These are phyloP conservation scores for Pythium phragmitis DNA, from an alignment of 352 stramenopile genomes.

Conservation along the genomic window DNA sequence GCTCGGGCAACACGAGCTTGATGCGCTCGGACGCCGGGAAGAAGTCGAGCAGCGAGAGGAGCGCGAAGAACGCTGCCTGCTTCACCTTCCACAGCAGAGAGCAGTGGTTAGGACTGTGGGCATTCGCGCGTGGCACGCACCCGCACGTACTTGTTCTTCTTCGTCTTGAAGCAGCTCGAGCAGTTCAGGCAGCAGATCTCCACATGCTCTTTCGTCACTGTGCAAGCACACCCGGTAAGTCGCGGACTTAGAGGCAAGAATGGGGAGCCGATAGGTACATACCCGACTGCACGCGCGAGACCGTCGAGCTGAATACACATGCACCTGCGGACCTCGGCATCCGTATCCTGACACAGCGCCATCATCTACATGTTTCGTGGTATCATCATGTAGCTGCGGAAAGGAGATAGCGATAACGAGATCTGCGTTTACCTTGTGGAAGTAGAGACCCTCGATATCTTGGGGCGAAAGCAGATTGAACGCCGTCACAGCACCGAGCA, in stretches of 20 bases:
- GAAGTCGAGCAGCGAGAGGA: slow-evolving; percentile 76
- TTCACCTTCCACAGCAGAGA: slow-evolving; percentile 46
- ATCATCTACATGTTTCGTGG: slow-evolving; percentile 57
- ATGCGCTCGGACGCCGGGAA: slow-evolving; percentile 53
- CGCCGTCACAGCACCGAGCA: slow-evolving; percentile 71
- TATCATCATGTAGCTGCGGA: no score
- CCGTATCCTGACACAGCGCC: slow-evolving; percentile 79
- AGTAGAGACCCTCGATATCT: slow-evolving; percentile 81
- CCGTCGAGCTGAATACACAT: slow-evolving; percentile 85
- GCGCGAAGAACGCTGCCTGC: slow-evolving; percentile 65
- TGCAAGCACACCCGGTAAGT: no score
- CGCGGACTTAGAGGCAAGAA: not conserved
- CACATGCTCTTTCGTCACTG: slow-evolving; percentile 64
- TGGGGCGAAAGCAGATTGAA: slow-evolving; percentile 60
- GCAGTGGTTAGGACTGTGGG: not conserved
- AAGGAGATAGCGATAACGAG: not conserved
- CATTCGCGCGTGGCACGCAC: not conserved
- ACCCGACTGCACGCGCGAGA: slow-evolving; percentile 69
- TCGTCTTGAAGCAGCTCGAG: slow-evolving; percentile 80
- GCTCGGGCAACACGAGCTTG: slow-evolving; percentile 68
- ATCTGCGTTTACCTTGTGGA: slow-evolving; percentile 57
- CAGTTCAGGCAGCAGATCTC: slow-evolving; percentile 67
- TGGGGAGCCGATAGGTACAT: not conserved
- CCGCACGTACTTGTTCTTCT: slow-evolving; percentile 56
- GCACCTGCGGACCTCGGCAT: slow-evolving; percentile 76